Base-by-base conservation (phyloP, 129 eudicot genomes). In the Solidago caesia region DNA sequence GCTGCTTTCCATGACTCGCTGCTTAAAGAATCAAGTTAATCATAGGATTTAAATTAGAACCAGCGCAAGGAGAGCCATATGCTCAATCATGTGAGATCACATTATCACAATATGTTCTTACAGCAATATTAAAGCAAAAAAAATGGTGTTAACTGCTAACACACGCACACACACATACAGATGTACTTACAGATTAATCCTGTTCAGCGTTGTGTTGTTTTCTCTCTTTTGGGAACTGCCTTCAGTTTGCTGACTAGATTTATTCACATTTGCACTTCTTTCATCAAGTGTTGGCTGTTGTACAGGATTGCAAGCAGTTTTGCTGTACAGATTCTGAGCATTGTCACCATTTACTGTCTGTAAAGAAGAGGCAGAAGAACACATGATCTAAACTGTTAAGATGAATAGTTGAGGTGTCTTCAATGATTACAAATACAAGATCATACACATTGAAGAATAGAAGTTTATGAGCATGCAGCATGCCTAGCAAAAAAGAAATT, bases 1-100 rank as follows among this genome's bases (percentile, higher is more conserved):
- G 82, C 66, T n/a, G 87, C 85, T 80, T 87, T 82, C 96, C 94
- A 87, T 57, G 91, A 89, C 81, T 82, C 85, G 1, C 97, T 92
- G 91, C 73, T 43, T 68, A 77, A 74, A 47, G 13, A 55, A 57
- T 67, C 16, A 76, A 43, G 21, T 48, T 5, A 60, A 59, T 26
- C 15, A 27, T 14, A 7, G 2, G 39, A 70, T 26, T 49, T 21
- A 68, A 48, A 69, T 44, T 27, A 64, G 73, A 67, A 55, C 66
- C 7, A 44, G 49, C 11, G 11, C 51, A 63, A 39, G 66, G 47
- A 49, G 6, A 56, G 59, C 33, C 48, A 44, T 60, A 51, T 8
- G 48, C 55, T 39, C 53, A 61, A 29, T 48, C 53, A 5, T 43
- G 11, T 48, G 52, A 45, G 45, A 60, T 73, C 68, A 73, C 5